A percentile compares a stretch with the other conserved stretches of the same genome.
phyloP scores from a whole-genome alignment of 2,329 filamentous ascomycete genomes.

The Neonectria ditissima region DNA sequence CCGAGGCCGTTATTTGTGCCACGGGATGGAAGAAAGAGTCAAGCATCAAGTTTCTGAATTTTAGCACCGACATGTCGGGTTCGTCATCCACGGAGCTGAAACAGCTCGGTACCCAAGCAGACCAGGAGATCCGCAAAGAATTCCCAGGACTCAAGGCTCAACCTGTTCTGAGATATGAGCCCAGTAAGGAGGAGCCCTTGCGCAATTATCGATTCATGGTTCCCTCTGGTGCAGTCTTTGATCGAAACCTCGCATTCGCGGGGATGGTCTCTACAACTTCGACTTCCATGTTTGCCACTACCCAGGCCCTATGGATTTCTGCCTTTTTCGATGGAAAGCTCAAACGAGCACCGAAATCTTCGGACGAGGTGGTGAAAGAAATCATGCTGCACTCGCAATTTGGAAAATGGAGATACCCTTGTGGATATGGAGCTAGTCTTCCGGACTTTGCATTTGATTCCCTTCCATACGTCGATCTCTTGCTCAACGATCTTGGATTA shows the following conservation, averaged over 20 bases:
- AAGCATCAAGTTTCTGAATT: slow-evolving; percentile 54
- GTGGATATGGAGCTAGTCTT: slow-evolving; percentile 69
- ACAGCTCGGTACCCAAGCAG: no score
- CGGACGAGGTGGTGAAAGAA: slow-evolving; percentile 59
- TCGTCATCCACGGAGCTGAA: no score
- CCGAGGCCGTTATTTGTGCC: slow-evolving; percentile 61
- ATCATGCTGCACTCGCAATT: slow-evolving; percentile 74
- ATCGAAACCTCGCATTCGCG: slow-evolving; percentile 47
- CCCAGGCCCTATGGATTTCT: slow-evolving; percentile 63
- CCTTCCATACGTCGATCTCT: slow-evolving; percentile 64
- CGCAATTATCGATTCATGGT: slow-evolving; percentile 44
- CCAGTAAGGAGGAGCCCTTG: slow-evolving; percentile 32
- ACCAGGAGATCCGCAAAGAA: slow-evolving; percentile 28
- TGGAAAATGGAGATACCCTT: slow-evolving; percentile 74
- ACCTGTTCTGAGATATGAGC: slow-evolving; percentile 29
- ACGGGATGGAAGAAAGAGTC: slow-evolving; percentile 64
- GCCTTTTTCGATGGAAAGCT: slow-evolving; percentile 67
- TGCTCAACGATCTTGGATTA: slow-evolving; percentile 74
- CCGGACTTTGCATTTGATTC: slow-evolving; percentile 83
- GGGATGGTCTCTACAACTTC: slow-evolving; percentile 48
- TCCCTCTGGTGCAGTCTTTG: slow-evolving; percentile 27
- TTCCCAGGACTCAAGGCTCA: slow-evolving; percentile 35
- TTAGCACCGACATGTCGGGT: no score
- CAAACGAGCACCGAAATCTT: slow-evolving; percentile 45
- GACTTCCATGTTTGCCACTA: slow-evolving; percentile 47